Conservation (phyloP, 768 basidiomycete species). For the Epithele typhae region DNA sequence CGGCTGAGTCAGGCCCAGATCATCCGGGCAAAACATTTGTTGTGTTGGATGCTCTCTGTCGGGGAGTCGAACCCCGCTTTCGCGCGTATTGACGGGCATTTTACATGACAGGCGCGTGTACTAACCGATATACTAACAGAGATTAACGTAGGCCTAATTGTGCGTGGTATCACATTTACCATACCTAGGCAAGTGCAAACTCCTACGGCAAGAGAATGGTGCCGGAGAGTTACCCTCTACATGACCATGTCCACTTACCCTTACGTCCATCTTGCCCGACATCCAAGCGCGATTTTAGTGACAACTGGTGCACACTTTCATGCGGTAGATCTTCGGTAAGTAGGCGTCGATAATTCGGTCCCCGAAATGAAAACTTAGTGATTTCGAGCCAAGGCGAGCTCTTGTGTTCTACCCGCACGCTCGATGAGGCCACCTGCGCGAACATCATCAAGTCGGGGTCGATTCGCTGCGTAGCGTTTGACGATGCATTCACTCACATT, state of each 20-base stretch:
- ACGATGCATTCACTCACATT: slow-evolving; percentile 41
- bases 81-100: slow-evolving; percentile 18
- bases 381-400: slow-evolving; percentile 40
- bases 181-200: too few relatives aligned
- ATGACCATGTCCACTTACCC: slow-evolving; percentile 13
- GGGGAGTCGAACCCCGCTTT: slow-evolving; percentile 34
- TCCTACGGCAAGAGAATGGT: too few relatives aligned
- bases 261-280: slow-evolving; percentile 7
- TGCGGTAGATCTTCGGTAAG: slow-evolving; percentile 54
- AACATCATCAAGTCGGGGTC: slow-evolving; percentile 45
- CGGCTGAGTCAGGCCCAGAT: too few relatives aligned
- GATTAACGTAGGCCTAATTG: too few relatives aligned
- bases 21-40: too few relatives aligned
- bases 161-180: too few relatives aligned
- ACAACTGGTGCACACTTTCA: slow-evolving; percentile 60
- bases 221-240: too few relatives aligned
- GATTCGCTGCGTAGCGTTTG: slow-evolving; percentile 55
- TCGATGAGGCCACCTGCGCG: slow-evolving; percentile 28
- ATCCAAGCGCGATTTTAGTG: slow-evolving; percentile 1
- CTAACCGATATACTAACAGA: slow-evolving; percentile 10
- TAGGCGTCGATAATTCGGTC: slow-evolving; percentile 28
- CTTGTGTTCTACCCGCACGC: slow-evolving; percentile 38
- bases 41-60: slow-evolving; percentile 13
- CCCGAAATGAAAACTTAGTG: slow-evolving; percentile 11
- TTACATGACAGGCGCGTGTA: slow-evolving; percentile 5